A percentile compares a stretch with the other conserved stretches of the same genome.
These are phyloP conservation scores for Casuarina equisetifolia DNA, from an alignment of 306 rosid genomes.

Conservation along the genomic window DNA sequence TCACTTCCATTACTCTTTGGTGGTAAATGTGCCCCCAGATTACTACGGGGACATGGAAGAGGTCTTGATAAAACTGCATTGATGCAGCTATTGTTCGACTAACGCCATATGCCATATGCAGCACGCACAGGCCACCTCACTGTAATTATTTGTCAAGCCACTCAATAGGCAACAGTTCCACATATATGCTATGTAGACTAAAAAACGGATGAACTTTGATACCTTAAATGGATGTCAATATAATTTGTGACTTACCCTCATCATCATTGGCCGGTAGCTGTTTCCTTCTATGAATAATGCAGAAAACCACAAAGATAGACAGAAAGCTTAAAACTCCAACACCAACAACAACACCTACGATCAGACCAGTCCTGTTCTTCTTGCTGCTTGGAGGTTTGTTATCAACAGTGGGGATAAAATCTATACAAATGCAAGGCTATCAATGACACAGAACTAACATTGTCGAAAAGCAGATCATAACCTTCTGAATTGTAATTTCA, in stretches of 20 bases:
- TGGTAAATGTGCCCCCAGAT: too few species aligned
- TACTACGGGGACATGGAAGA: neutral
- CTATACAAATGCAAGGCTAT: conserved; percentile 34
- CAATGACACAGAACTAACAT: too few species aligned
- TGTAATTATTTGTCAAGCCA: too few species aligned
- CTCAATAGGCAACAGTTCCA: neutral
- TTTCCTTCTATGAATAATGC: conserved; percentile 27
- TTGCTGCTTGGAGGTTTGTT: conserved; percentile 50
- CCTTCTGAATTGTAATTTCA: too few species aligned
- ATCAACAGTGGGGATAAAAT: conserved; percentile 54
- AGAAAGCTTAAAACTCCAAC: conserved; percentile 46
- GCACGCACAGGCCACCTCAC: neutral
- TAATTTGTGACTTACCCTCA: conserved; percentile 48
- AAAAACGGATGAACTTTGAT: neutral
- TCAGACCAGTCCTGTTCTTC: conserved; percentile 48
- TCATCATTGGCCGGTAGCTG: conserved; percentile 24
- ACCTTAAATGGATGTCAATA: neutral
- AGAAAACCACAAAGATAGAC: conserved; percentile 29
- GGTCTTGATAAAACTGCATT: neutral
- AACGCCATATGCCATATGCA: neutral
- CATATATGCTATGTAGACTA: neutral
- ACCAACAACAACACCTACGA: conserved; percentile 66
- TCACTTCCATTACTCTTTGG: neutral
- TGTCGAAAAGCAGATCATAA: too few species aligned
- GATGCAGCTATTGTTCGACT: neutral